These are phyloP conservation scores for Trypanosomatidae sp. DNA, from an alignment of 208 protist genomes.

Conservation along the genomic window DNA sequence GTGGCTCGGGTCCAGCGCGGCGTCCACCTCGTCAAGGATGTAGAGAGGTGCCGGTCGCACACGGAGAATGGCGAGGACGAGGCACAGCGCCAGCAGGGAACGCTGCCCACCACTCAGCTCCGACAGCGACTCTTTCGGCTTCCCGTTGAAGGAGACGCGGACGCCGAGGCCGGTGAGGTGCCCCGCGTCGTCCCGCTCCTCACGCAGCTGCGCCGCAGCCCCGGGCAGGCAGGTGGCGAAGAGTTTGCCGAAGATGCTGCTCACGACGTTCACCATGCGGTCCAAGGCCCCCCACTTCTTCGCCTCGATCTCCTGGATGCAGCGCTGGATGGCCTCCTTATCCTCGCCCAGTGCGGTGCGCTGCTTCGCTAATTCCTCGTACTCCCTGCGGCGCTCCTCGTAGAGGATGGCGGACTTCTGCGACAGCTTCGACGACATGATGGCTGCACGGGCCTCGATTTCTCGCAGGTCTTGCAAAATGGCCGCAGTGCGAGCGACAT, in stretches of 20 bases:
- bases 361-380: conserved; percentile 96
- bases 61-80: conserved; percentile 98
- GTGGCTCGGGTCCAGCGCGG: conserved; percentile 99
- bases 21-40: conserved; percentile 99
- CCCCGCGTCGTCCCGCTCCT: conserved; percentile 90
- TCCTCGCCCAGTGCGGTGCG: conserved; percentile 93
- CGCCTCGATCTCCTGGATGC: conserved; percentile 97
- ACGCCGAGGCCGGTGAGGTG: conserved; percentile 94
- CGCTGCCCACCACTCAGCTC: conserved; percentile 99
- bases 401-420: conserved; percentile 95
- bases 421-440: conserved; percentile 87
- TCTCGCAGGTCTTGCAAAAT: conserved; percentile 77
- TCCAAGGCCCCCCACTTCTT: conserved; percentile 98
- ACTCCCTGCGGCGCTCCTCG: conserved; percentile 96
- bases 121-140: conserved; percentile 97
- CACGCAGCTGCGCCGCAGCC: conserved; percentile 87
- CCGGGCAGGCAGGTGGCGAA: conserved; percentile 98
- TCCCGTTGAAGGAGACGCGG: conserved; percentile 96
- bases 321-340: conserved; percentile 95
- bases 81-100: conserved; percentile 99
- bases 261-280: conserved; percentile 98
- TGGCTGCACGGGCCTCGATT: conserved; percentile 65
- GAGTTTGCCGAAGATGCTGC: conserved; percentile 97
- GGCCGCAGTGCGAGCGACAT: conserved; percentile 51
- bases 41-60: conserved; percentile 99